Conservation (phyloP, 2,329 filamentous ascomycete genomes). For the Aureobasidium sp. region DNA sequence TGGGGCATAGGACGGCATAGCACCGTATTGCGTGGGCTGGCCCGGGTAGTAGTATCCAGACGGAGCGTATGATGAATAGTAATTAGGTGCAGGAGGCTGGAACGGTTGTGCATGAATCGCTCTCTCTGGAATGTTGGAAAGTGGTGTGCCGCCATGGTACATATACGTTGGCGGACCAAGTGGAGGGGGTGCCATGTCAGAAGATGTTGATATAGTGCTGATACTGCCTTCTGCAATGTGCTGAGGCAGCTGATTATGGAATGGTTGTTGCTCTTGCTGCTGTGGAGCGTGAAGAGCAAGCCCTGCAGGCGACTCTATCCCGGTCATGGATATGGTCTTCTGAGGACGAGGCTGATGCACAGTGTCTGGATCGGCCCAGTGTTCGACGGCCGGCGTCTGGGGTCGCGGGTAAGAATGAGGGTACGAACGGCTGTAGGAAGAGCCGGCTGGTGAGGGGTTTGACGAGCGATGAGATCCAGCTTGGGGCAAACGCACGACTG, state of each 20-base stretch:
- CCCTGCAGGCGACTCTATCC: conserved; percentile 70
- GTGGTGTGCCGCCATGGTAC: conserved; percentile 66
- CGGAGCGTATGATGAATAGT: conserved; percentile 48
- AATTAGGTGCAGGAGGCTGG: conserved; percentile 57
- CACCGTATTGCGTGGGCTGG: conserved; percentile 12
- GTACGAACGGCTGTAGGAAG: conserved; percentile 24
- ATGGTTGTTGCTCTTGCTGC: conserved; percentile 69
- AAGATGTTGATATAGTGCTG: conserved; percentile 39
- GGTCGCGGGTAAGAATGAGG: conserved; percentile 44
- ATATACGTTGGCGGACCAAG: conserved; percentile 42
- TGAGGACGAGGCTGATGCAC: conserved; percentile 96
- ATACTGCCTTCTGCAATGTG: conserved; percentile 47
- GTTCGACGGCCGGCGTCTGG: conserved; percentile 50
- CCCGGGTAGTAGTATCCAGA: conserved; percentile 63
- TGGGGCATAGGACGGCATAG: conserved; percentile 23
- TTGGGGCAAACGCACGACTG: conserved; percentile 77
- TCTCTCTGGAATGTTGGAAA: conserved; percentile 87
- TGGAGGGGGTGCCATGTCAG: conserved; percentile 36
- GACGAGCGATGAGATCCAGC: conserved; percentile 32
- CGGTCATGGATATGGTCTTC: conserved; percentile 85
- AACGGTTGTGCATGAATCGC: conserved; percentile 87
- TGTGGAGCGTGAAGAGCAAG: conserved; percentile 52
- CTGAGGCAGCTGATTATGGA: conserved; percentile 87
- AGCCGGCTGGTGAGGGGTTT: conserved; percentile 24
- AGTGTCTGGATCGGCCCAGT: conserved; percentile 53